Base-by-base conservation (phyloP, 1,139 yeast species). In the Pichia sp. region DNA sequence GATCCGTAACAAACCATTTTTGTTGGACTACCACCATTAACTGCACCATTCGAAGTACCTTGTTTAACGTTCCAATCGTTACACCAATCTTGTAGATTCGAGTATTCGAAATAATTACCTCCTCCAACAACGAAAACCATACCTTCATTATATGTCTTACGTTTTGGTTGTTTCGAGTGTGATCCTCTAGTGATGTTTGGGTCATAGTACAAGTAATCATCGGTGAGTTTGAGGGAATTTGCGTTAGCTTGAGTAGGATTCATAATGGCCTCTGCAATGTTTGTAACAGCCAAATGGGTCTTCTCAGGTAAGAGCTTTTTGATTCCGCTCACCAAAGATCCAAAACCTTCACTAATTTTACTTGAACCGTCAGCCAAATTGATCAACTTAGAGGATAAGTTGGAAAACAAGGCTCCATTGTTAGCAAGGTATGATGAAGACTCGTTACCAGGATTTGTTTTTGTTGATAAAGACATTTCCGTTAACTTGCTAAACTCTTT, bases 91-190 rank as follows among this genome's bases (percentile, higher is more conserved):
- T 89, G 96, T 64, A 93, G 78, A 67, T 92, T 92, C 61, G 92
- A 95, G 68, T 93, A 93, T 72, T 93, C 99, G 61, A 89, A 75
- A 67, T 91, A 93, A 70, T 89, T 92, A 49, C 98, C 99, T 38
- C 99, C 99, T 24, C 99, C 99, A 57, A 95, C 92, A 51, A 91
- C 88, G 69, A 93, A 95, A 17, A 93, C 96, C 55, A 89, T 74
- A 3, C 96, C 83, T 62, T 90, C 95, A 59, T 81, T 83, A 68
- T 88, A 90, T 14, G 85, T 75, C 64, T 86, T 91, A 67, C 96
- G 83, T 68, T 85, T 87, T 41, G 98, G 97, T 45, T 92, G 95
- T 63, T 87, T 84, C 7, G 96, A 81, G 63, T 87, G 92, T 2
- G 96, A 86, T 4, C 98, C 98, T 62, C 98, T 80, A 5, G 89